Base-by-base conservation (phyloP, 495 filamentous ascomycete genomes). In the Penicillium taxi region DNA sequence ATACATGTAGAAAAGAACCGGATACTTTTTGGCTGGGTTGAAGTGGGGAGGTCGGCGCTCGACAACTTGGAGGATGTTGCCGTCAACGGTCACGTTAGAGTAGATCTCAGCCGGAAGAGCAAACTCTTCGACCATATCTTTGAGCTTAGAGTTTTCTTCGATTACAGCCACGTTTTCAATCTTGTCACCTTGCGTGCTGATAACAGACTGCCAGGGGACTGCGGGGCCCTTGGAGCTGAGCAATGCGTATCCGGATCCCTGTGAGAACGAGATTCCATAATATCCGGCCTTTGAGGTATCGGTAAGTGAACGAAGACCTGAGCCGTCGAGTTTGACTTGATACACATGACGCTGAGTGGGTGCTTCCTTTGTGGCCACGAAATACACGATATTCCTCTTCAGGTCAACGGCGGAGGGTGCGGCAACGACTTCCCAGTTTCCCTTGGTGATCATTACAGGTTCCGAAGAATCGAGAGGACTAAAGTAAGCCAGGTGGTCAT, bases 401-500 rank as follows among this genome's bases (percentile, higher is more conserved):
- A 96, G 61, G 48, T 96, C 87, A n/a, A 98, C 76, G 1, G 86
- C 82, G 1, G 88, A 86, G 9, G 89, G 87, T 2, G 86, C 86
- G 29, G 82, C 66, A 9, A 90, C 88, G 9, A 98, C 93, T 56
- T 98, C 91, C 88, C 89, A 98, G 23, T 82, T 55, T 4, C 91
- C 91, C 7, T 82, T 78, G 0, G 91, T 98, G 13, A 98, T 74
- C 70, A 91, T 77, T 18, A 83, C 59, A 13, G 91, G 90, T 2
- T 83, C 59, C 1, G 82, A 62, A 50, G 81, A 89, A 35, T 96
- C 83, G 17, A 96, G 53, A 7, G 91, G 91, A n/a, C 83, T 78
- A 55, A 96, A 98, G 54, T 96, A 98, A 0, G 80, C 93, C 36
- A 96, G 66, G 50, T 98, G 91, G 47, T 95, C 86, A 50, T 83